Percentiles rank a stretch among this genome's conserved stretches.
Conservation (phyloP, 805 yeast genomes). For the Starmerella roubikii region DNA sequence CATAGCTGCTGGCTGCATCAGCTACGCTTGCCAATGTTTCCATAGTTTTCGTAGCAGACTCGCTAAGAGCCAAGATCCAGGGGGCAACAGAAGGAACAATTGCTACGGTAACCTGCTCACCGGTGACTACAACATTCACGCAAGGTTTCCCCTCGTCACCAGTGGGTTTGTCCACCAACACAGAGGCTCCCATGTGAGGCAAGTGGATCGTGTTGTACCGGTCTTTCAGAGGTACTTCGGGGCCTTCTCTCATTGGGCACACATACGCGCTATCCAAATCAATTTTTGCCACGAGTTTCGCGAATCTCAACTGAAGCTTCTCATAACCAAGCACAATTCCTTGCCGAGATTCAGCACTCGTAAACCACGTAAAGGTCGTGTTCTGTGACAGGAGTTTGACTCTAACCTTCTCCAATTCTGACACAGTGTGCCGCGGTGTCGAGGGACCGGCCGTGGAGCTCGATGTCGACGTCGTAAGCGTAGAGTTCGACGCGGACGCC, state of each 20-base stretch:
- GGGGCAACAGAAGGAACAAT: constrained; percentile 26
- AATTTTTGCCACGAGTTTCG: constrained; percentile 49
- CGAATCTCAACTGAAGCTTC: constrained; percentile 50
- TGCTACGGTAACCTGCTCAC: constrained; percentile 22
- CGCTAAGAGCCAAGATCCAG: constrained; percentile 36
- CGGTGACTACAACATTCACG: constrained; percentile 16
- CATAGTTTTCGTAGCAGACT: constrained; percentile 29
- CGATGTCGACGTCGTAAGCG: background rate
- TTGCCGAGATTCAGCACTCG: constrained; percentile 28
- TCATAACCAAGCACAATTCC: constrained; percentile 76
- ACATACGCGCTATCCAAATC: constrained; percentile 56
- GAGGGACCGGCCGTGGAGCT: background rate
- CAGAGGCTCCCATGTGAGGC: constrained; percentile 21
- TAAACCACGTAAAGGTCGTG: constrained; percentile 64
- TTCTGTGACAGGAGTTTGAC: constrained; percentile 27
- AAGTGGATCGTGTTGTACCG: constrained; percentile 21
- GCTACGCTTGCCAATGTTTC: background rate
- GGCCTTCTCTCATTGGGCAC: constrained; percentile 34
- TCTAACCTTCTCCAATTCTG: constrained; percentile 8
- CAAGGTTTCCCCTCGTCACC: constrained; percentile 7
- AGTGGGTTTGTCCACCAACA: constrained; percentile 4
- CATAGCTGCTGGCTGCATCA: background rate
- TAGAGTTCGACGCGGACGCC: background rate
- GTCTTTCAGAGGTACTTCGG: constrained; percentile 17
- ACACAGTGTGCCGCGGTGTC: background rate